These are phyloP conservation scores for Yarrowia deformans DNA, from an alignment of 805 yeast genomes.

Conservation along the genomic window DNA sequence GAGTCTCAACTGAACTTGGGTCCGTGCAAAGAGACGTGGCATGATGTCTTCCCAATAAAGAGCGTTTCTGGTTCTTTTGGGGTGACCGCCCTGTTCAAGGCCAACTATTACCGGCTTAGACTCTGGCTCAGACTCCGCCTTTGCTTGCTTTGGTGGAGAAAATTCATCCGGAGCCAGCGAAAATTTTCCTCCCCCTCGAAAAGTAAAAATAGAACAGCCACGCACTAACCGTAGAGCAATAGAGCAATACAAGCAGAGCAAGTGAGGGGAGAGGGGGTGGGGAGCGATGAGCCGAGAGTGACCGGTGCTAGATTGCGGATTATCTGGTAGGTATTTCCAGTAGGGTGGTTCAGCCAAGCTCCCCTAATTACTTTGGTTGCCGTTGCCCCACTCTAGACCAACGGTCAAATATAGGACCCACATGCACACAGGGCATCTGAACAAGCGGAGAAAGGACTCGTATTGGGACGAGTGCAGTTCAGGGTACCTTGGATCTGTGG, in stretches of 20 bases:
- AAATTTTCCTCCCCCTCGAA: not conserved
- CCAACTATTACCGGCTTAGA: not conserved
- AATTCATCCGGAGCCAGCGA: slow-evolving; percentile 8
- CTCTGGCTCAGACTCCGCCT: not conserved
- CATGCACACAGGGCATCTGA: slow-evolving; percentile 17
- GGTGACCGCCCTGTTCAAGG: not conserved
- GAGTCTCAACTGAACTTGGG: too few relatives aligned
- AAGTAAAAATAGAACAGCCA: slow-evolving; percentile 15
- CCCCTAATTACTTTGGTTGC: too few relatives aligned
- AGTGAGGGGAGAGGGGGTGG: not conserved
- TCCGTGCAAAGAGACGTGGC: not conserved
- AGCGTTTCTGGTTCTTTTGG: not conserved
- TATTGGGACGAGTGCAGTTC: slow-evolving; percentile 14
- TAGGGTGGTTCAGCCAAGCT: too few relatives aligned
- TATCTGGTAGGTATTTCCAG: too few relatives aligned
- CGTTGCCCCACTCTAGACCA: not conserved
- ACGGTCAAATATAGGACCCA: slow-evolving; percentile 12
- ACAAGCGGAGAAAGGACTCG: slow-evolving; percentile 10
- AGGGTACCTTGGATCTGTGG: slow-evolving; percentile 12
- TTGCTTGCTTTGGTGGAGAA: slow-evolving; percentile 14
- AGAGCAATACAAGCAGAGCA: slow-evolving; percentile 4
- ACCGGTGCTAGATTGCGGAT: too few relatives aligned
- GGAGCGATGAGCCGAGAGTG: not conserved
- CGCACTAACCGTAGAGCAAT: not conserved
- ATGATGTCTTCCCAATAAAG: not conserved